phyloP scores from a whole-genome alignment of 225 moss, liverwort and hornwort species.

The Thuidium tamariscinum region DNA sequence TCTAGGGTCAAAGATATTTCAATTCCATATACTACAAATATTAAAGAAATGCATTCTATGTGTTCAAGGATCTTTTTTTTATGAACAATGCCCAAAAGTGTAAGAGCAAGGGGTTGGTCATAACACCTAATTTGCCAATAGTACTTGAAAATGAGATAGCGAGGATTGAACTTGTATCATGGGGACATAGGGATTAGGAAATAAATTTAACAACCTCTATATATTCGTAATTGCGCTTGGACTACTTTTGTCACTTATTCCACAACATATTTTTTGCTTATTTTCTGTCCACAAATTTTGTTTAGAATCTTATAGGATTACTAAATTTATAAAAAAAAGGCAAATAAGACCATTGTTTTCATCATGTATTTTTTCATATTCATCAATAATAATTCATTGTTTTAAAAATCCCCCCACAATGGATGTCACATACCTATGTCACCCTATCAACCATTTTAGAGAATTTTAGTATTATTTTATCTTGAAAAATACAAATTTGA shows the following conservation, averaged over 20 bases:
- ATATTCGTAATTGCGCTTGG: neutral
- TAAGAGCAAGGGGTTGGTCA: neutral
- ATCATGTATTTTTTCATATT: neutral
- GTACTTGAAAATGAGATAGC: neutral
- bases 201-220: neutral
- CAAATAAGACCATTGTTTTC: neutral
- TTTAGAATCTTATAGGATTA: rapidly evolving
- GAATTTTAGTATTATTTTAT: no score
- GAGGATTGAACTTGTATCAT: rapidly evolving
- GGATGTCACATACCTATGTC: neutral
- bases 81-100: neutral
- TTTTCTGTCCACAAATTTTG: neutral
- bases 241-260: rapidly evolving
- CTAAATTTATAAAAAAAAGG: no score
- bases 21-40: neutral
- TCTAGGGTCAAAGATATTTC: rapidly evolving
- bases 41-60: neutral
- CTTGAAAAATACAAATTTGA: no score
- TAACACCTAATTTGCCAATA: neutral
- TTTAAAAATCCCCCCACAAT: rapidly evolving
- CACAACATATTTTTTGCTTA: neutral
- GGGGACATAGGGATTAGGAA: no score
- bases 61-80: neutral
- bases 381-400: neutral
- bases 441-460: rapidly evolving